Base-by-base conservation (phyloP, 768 basidiomycete genomes). In the Termitomyces sp. region DNA sequence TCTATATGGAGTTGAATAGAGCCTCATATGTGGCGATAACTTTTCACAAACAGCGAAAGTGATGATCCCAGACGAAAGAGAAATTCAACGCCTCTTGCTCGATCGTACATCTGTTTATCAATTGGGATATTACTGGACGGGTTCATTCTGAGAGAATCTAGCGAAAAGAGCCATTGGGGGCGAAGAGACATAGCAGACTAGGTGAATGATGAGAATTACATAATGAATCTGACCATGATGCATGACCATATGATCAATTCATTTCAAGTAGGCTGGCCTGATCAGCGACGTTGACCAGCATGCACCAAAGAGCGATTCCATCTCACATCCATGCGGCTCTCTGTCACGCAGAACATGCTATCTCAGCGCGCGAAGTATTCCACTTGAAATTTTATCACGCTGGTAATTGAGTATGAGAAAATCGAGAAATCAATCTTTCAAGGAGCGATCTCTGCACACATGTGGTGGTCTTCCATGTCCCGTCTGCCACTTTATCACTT, bases 31-130 rank as follows among this genome's bases (percentile, higher is more conserved):
- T 44, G 55, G 59, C 37, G 51, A 51, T 24, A 34, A 54, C 44
- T 49, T 57, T 53, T 34, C 47, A 82, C 92, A 65, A 64, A 94
- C 92, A 94, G 73, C 59, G 75, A 80, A 33, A 94, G 79, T 57
- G 88, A 88, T 33, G 86, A 84, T 33, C 90, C 92, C 53, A 93
- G 68, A 54, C 92, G 87, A 69, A 87, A 92, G 33, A 94, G 78
- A 73, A 93, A 92, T 67, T 94, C 92, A 59, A 93, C 81, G 33
- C 92, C 92, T 71, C 87, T 79, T 39, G 88, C 83, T 54, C 92
- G 80, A 65, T 91, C 89, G 67, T 88, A 87, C 22, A 92, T 77
- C 67, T 93, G 87, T 61, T 81, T 84, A 62, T 84, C 78, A 26
- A 88, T 66, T n/a, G 86, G 74, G 64, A 57, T 54, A 12, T 74